These are phyloP conservation scores for Russula emetica DNA, from an alignment of 768 basidiomycete genomes.

Conservation along the genomic window DNA sequence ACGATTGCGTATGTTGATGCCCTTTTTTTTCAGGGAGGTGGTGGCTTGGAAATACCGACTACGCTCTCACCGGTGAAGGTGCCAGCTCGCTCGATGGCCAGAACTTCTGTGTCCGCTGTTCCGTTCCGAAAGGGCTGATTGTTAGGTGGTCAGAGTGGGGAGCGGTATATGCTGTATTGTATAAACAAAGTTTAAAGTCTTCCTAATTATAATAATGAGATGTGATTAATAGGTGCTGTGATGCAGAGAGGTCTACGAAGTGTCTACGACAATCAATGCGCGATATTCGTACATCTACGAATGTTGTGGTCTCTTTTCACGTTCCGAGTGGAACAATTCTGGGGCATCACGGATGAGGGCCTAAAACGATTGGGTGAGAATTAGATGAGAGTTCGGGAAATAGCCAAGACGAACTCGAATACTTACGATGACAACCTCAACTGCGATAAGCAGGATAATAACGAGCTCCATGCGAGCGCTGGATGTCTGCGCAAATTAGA, in stretches of 20 bases:
- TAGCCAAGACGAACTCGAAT: background rate
- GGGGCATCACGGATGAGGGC: conserved; percentile 75
- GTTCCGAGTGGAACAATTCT: conserved; percentile 53
- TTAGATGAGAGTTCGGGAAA: background rate
- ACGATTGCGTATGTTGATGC: background rate
- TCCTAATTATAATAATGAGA: background rate
- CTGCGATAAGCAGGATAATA: conserved; percentile 90
- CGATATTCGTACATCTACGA: conserved; percentile 2
- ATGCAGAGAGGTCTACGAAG: background rate
- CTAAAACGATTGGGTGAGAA: conserved; percentile 36
- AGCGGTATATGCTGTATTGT: background rate
- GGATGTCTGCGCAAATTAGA: conserved; percentile 54
- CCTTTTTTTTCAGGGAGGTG: conserved; percentile 21
- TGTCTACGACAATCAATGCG: background rate
- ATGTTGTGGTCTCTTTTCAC: background rate
- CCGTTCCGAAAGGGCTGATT: conserved; percentile 12
- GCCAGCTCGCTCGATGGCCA: conserved; percentile 15
- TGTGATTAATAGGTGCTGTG: conserved; percentile 2
- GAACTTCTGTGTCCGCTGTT: conserved; percentile 9
- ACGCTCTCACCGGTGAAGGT: conserved; percentile 27
- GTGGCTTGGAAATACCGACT: conserved; percentile 21
- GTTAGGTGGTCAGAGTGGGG: no score
- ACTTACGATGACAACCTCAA: conserved; percentile 88
- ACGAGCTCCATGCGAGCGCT: conserved; percentile 92
- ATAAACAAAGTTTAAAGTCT: background rate